Evolutionary conservation across 345 rosid genomes (phyloP), one percentile per base, ranked within the genome.

Genomic region (Carallia brachiata): DNA sequence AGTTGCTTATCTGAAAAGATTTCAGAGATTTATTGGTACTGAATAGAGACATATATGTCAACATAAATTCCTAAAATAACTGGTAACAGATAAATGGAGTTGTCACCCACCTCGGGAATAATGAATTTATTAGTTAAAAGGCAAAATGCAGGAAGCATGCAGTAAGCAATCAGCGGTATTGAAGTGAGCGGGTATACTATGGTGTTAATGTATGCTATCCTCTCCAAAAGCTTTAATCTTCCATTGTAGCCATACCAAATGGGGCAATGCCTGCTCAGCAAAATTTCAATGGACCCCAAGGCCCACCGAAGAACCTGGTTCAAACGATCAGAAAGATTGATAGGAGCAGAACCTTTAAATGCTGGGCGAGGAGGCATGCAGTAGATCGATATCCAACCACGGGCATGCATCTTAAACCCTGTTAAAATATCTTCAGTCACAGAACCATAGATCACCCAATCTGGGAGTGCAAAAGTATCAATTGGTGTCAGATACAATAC

Each of bases 271-370:
- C 99, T 90, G 67, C 99, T 95, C 52, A 95, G 80, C 84, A 95
- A 79, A 82, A 92, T 95, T 81, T 95, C 99, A 50, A 95, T 88
- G 19, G 99, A 95, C 40, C 97, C 99, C 83, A 95, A 80, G 50
- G 99, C 99, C 99, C 99, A 95, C 40, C 99, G 86, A 79, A 95
- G 99, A 73, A 95, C 99, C 84, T 95, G 99, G 85, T 95, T 92
- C 84, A 95, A 75, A 77, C 99, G 94, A 84, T 95, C 98, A 16
- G 98, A 94, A 77, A 94, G 98, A 90, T 94, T 94, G 91, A 94
- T 94, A 31, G 97, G 97, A 70, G 98, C 97, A 77, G 98, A 93
- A 50, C 99, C 99, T 84, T 96, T 95, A 73, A 95, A 95, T 28
- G 98, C 98, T 62, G 99, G 98, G 55, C 99, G 99, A 7, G 98